phyloP scores from a whole-genome alignment of 2,329 filamentous ascomycete genomes.

The Pezizomycotina sp. region DNA sequence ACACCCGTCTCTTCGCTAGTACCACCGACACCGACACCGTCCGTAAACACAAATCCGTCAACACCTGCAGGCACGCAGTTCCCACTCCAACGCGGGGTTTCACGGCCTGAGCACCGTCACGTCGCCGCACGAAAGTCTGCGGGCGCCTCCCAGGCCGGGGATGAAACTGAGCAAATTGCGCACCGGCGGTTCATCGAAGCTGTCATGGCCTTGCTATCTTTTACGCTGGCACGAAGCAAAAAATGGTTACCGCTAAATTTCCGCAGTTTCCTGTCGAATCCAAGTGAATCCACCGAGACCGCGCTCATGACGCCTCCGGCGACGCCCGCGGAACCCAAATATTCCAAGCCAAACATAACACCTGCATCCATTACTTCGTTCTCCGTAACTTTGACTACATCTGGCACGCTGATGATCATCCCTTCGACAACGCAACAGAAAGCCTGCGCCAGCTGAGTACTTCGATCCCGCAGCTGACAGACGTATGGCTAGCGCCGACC shows the following conservation, averaged over 20 bases:
- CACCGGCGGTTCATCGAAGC: slow-evolving; percentile 11
- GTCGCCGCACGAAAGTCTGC: too few species aligned
- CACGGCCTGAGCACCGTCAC: too few species aligned
- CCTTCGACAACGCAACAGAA: slow-evolving; percentile 11
- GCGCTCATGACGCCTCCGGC: too few species aligned
- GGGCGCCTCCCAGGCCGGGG: slow-evolving; percentile 1
- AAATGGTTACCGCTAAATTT: slow-evolving; percentile 16
- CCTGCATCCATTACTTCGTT: slow-evolving; percentile 13
- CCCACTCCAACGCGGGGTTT: too few species aligned
- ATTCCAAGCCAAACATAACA: too few species aligned
- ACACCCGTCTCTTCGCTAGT: too few species aligned
- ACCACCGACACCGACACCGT: too few species aligned
- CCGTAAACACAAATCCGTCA: too few species aligned
- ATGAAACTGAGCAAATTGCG: slow-evolving; percentile 13
- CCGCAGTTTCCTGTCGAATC: slow-evolving; percentile 10
- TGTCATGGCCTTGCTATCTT: slow-evolving; percentile 16
- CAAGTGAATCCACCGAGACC: background rate
- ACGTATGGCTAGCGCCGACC: slow-evolving; percentile 15
- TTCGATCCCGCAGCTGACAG: too few species aligned
- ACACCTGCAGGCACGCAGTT: too few species aligned
- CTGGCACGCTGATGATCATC: slow-evolving; percentile 10
- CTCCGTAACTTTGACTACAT: slow-evolving; percentile 8
- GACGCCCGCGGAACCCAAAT: too few species aligned
- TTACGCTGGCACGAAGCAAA: slow-evolving; percentile 10
- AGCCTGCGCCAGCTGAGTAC: too few species aligned